Base-by-base conservation (phyloP, 1,284 basidiomycete genomes). In the Pisolithus thermaeus region DNA sequence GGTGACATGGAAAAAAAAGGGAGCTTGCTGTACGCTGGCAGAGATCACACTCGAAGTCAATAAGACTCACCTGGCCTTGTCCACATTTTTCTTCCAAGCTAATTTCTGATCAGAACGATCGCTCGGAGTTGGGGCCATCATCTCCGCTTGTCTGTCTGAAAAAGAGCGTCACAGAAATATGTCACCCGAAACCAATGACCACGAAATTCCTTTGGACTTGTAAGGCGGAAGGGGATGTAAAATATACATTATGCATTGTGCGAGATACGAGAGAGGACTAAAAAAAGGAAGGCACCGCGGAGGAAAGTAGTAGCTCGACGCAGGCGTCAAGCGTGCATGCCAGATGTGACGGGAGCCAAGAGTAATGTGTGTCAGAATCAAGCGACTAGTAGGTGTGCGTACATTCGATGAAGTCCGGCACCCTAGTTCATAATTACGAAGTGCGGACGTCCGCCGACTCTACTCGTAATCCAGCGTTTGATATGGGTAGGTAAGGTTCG, bases 401-500 rank as follows among this genome's bases (percentile, higher is more conserved):
- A 41, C 23, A 14, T 35, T 40, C 18, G 18, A 18, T 40, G 22
- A 4, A 40, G 28, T 30, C 28, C 28, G 11, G 28, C 7, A 11
- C 20, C 38, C n/a, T 12, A 16, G n/a, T 23, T 40, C 32, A 35
- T 35, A 14, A 12, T 4, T 12, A 35, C 3, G 32, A 35, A 53
- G 55, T 39, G 39, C 28, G 39, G 51, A 50, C 52, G 51, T 52
- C 46, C 23, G 32, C 16, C 12, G 14, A 14, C 39, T 44, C 46
- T 64, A 64, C 47, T 68, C 64, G 44, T 73, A 69, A 54, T 74
- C 74, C 53, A 71, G 57, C 20, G 61, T 63, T 55, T 70, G 61
- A 57, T 75, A 75, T 3, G 75, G 73, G 53, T 75, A 75, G 44
- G 66, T 53, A 45, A 69, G 52, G 37, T 56, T 65, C 27, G 62